Evolutionary conservation across 2,329 filamentous ascomycete genomes (phyloP).

Genomic region (Diplodia corticola): DNA sequence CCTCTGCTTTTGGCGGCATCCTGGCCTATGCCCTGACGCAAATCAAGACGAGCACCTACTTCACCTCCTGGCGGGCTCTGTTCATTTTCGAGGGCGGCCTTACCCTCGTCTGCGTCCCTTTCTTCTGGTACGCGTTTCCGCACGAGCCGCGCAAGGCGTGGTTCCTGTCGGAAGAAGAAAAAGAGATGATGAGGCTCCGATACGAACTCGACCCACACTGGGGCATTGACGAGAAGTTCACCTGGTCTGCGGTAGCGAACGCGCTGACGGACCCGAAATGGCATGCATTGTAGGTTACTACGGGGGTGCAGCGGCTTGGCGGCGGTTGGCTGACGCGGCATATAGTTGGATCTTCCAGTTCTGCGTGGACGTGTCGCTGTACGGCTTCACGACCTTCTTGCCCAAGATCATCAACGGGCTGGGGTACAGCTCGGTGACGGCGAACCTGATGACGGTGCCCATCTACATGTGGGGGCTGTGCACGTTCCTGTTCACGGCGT

Average conservation of each 20-base stretch:
- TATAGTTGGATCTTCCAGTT: slow-evolving; percentile 19
- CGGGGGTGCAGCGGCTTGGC: background rate
- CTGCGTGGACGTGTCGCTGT: slow-evolving; percentile 39
- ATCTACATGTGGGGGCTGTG: slow-evolving; percentile 18
- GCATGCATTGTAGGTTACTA: slow-evolving; percentile 14
- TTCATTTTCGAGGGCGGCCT: slow-evolving; percentile 36
- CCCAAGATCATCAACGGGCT: slow-evolving; percentile 65
- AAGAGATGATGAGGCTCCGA: slow-evolving; percentile 16
- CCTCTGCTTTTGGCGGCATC: slow-evolving; percentile 61
- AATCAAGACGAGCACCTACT: slow-evolving; percentile 55
- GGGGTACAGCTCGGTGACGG: slow-evolving; percentile 59
- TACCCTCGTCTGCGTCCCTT: slow-evolving; percentile 24
- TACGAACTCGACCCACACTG: slow-evolving; percentile 19
- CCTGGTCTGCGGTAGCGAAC: slow-evolving; percentile 32
- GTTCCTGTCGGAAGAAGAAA: slow-evolving; percentile 57
- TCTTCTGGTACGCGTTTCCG: slow-evolving; percentile 52
- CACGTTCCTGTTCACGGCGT: slow-evolving; percentile 17
- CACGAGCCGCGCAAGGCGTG: slow-evolving; percentile 60
- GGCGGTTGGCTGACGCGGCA: background rate
- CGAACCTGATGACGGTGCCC: slow-evolving; percentile 59
- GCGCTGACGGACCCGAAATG: slow-evolving; percentile 30
- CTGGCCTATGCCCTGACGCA: slow-evolving; percentile 62
- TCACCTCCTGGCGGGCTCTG: slow-evolving; percentile 37
- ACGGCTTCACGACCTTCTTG: slow-evolving; percentile 49
- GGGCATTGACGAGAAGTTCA: slow-evolving; percentile 22